Base-by-base conservation (phyloP, 2,329 filamentous ascomycete genomes). In the Podosphaera xanthii region DNA sequence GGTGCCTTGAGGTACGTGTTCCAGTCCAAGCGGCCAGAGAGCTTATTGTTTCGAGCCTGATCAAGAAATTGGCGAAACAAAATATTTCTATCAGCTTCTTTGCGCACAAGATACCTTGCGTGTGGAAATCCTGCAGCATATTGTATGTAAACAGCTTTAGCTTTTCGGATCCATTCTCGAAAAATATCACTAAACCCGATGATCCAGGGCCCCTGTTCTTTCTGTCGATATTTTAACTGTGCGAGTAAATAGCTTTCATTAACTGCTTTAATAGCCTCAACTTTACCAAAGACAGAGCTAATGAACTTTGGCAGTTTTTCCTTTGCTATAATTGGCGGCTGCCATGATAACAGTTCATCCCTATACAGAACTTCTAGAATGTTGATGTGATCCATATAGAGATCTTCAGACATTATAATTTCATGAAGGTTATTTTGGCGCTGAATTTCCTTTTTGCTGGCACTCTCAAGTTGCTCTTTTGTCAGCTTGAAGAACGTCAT, bases 131-230 rank as follows among this genome's bases (percentile, higher is more conserved):
- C 83, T 0, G 85, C 83, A 46, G 91, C 91, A 70, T 97, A 98
- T 60, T 94, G 89, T 61, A 96, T 82, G 69, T 97, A 98, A 9
- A 87, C 84, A 2, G 78, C 75, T 70, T 84, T 88, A 38, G 92
- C 92, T 71, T 96, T 97, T 63, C 92, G 81, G 62, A 97, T 95
- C 92, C 92, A 98, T 72, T 98, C 92, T 60, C 92, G 78, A 75
- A 98, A 97, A 57, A 98, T 87, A 67, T 97, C 92, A 69, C 90
- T 96, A 72, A 96, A 96, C 2, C 92, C 92, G 10, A 80, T 77
- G 60, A 98, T 84, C 82, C 89, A 98, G 0, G 92, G 92, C 0
- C 92, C 92, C 72, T 98, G 91, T 69, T 97, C 92, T 67, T 92
- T 86, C 70, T 98, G 92, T 34, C 92, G 82, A 69, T 97, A 98